Evolutionary conservation across 1,284 basidiomycete species (phyloP).

Genomic region (Grifola frondosa): DNA sequence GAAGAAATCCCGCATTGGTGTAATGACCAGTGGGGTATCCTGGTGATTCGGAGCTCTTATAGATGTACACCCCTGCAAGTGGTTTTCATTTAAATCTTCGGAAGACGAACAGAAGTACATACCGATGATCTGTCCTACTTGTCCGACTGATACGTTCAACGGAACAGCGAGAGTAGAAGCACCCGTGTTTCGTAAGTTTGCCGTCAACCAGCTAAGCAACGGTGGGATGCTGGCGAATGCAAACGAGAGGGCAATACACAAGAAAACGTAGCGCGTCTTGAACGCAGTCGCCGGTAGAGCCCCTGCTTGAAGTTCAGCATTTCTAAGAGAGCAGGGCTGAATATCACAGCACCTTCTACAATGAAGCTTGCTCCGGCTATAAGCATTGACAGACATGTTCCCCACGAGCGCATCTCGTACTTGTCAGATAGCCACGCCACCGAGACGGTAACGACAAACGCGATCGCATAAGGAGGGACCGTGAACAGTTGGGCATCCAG

Average conservation of each 20-base stretch:
- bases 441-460: constrained; percentile 34
- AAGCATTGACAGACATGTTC: constrained; percentile 15
- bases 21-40: constrained; percentile 39
- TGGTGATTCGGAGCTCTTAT: constrained; percentile 33
- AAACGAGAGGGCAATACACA: constrained; percentile 36
- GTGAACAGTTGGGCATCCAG: constrained; percentile 55
- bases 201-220: constrained; percentile 39
- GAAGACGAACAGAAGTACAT: background rate
- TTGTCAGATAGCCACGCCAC: constrained; percentile 20
- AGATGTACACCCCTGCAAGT: constrained; percentile 39
- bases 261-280: constrained; percentile 35
- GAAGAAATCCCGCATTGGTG: constrained; percentile 35
- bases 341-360: constrained; percentile 17
- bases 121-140: constrained; percentile 38
- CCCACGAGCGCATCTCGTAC: constrained; percentile 18
- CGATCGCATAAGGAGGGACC: constrained; percentile 51
- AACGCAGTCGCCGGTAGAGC: constrained; percentile 31
- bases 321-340: constrained; percentile 4
- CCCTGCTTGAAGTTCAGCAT: constrained; percentile 19
- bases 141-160: constrained; percentile 38
- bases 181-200: constrained; percentile 34
- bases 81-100: background rate
- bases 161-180: constrained; percentile 37
- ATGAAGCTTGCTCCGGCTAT: constrained; percentile 19
- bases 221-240: constrained; percentile 37